phyloP scores from a whole-genome alignment of 2,329 filamentous ascomycete genomes.

The Penicillium sp. region DNA sequence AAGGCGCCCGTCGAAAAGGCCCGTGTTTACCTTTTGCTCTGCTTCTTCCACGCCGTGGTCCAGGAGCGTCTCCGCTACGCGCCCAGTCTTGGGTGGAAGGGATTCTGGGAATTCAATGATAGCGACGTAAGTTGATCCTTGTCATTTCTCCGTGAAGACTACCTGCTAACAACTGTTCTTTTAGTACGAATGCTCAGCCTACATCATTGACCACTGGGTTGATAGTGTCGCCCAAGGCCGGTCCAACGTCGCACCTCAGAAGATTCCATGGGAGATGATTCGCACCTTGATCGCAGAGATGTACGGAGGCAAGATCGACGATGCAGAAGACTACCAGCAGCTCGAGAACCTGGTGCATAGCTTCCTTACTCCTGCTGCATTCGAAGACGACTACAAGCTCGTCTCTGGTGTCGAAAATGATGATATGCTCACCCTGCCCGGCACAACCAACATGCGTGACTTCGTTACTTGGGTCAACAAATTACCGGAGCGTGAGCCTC shows the following conservation, averaged over 20 bases:
- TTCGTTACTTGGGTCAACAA: constrained; percentile 90
- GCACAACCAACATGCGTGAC: constrained; percentile 77
- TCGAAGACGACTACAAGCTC: constrained; percentile 88
- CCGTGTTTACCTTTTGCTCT: constrained; percentile 84
- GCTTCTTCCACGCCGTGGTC: constrained; percentile 92
- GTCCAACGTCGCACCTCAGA: constrained; percentile 88
- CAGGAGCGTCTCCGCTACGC: constrained; percentile 95
- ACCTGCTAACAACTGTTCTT: constrained; percentile 20
- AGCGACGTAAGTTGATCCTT: constrained; percentile 76
- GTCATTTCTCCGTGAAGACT: not conserved
- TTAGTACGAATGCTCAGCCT: constrained; percentile 94
- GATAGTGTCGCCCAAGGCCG: constrained; percentile 78
- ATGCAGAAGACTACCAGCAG: constrained; percentile 77
- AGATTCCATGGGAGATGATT: constrained; percentile 96
- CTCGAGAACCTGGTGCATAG: constrained; percentile 72
- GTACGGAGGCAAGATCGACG: constrained; percentile 96
- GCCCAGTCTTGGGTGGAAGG: constrained; percentile 93
- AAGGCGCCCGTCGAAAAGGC: constrained; percentile 89
- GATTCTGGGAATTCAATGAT: constrained; percentile 99
- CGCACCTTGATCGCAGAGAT: constrained; percentile 88
- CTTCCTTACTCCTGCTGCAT: constrained; percentile 83
- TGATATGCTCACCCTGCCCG: constrained; percentile 70
- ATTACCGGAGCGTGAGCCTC: constrained; percentile 91
- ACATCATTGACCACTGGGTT: constrained; percentile 94
- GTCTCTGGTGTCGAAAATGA: constrained; percentile 67